Evolutionary conservation across 208 protist species (phyloP).

Genomic region (Crithidia sp.): DNA sequence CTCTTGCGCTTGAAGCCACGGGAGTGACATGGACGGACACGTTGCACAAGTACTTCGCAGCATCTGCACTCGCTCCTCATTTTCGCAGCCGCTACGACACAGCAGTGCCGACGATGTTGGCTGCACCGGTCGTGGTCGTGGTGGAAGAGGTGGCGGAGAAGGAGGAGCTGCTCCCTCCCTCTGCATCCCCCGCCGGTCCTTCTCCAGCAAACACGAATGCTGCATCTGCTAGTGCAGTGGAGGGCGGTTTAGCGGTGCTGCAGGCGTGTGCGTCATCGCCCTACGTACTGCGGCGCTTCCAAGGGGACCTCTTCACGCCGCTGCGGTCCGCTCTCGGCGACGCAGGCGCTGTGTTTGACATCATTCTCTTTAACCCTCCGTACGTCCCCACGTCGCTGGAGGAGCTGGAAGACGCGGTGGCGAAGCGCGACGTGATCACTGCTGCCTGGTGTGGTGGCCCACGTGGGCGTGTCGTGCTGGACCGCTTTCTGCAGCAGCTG

Average conservation of each 20-base stretch:
- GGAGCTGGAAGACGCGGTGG: slow-evolving; percentile 68
- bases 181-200: neutral
- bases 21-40: slow-evolving; percentile 75
- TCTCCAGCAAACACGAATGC: neutral
- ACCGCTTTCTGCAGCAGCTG: slow-evolving; percentile 75
- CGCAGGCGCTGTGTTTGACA: slow-evolving; percentile 47
- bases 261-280: slow-evolving; percentile 1
- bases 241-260: neutral
- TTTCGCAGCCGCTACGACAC: neutral
- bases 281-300: slow-evolving; percentile 20
- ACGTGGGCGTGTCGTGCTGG: slow-evolving; percentile 79
- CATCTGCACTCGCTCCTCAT: slow-evolving; percentile 3
- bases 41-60: slow-evolving; percentile 36
- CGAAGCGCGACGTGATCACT: slow-evolving; percentile 62
- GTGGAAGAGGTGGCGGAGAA: neutral
- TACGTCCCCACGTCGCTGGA: slow-evolving; percentile 88
- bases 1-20: slow-evolving; percentile 77
- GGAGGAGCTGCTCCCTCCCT: neutral
- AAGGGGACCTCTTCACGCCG: slow-evolving; percentile 34
- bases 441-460: slow-evolving; percentile 90
- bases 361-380: slow-evolving; percentile 89
- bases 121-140: slow-evolving; percentile 4
- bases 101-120: slow-evolving; percentile 13
- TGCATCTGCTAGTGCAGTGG: neutral
- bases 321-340: neutral